phyloP scores from a whole-genome alignment of 2,329 filamentous ascomycete species.

The Xylaria sp. region DNA sequence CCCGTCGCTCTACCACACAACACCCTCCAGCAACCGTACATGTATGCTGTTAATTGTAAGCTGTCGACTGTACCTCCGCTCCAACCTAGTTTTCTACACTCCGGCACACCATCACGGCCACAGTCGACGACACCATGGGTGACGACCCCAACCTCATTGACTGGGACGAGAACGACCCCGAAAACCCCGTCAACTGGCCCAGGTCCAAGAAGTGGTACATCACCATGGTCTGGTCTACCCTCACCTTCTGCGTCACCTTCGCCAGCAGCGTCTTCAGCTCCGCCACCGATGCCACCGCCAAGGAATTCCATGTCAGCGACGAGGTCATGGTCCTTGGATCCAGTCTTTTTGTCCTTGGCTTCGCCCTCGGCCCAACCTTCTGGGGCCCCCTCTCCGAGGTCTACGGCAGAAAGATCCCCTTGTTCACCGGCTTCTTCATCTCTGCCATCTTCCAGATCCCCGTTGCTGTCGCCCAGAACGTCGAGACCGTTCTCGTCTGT shows the following conservation, averaged over 20 bases:
- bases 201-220: slow-evolving; percentile 9
- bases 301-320: slow-evolving; percentile 60
- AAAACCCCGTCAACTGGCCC: slow-evolving; percentile 13
- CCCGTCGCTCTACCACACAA: not conserved
- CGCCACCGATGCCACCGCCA: slow-evolving; percentile 61
- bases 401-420: slow-evolving; percentile 52
- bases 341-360: slow-evolving; percentile 65
- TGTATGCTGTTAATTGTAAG: too few relatives aligned
- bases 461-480: slow-evolving; percentile 61
- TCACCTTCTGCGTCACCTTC: slow-evolving; percentile 12
- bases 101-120: not conserved
- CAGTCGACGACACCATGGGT: not conserved
- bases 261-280: slow-evolving; percentile 59
- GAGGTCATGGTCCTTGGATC: slow-evolving; percentile 60
- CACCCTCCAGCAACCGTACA: not conserved
- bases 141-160: not conserved
- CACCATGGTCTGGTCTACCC: not conserved
- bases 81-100: not conserved
- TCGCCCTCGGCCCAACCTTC: slow-evolving; percentile 59
- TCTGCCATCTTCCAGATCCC: slow-evolving; percentile 56
- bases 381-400: slow-evolving; percentile 71
- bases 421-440: slow-evolving; percentile 41
- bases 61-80: too few relatives aligned
- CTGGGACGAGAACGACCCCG: slow-evolving; percentile 10
- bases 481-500: slow-evolving; percentile 64